Evolutionary conservation across 257 asterid genomes (phyloP).

Genomic region (Verbena officinalis): DNA sequence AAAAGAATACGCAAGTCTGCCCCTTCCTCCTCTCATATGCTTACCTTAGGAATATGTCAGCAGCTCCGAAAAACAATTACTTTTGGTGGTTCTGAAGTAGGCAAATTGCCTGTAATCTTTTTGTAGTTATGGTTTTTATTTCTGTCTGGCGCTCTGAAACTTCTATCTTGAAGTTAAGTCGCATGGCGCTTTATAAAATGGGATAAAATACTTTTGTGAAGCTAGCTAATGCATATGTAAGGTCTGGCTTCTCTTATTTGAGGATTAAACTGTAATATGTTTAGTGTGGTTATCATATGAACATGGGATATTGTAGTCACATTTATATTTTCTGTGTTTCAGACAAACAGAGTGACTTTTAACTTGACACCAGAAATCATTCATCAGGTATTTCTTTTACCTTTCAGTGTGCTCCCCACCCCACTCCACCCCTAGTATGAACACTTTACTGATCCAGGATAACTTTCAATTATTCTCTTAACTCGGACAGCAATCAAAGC

Average conservation of each 20-base stretch:
- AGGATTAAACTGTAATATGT: constrained; percentile 8
- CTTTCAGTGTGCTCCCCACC: constrained; percentile 19
- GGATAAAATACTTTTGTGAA: neutral
- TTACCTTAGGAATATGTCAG: neutral
- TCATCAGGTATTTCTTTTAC: constrained; percentile 72
- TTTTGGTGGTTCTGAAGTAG: constrained; percentile 14
- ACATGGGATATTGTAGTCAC: constrained; percentile 29
- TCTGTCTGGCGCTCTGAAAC: constrained; percentile 11
- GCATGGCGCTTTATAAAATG: constrained; percentile 9
- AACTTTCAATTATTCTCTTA: constrained; percentile 12
- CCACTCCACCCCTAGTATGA: constrained; percentile 9
- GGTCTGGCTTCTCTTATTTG: constrained; percentile 13
- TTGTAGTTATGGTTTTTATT: neutral
- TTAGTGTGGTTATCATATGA: constrained; percentile 1
- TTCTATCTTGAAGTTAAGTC: constrained; percentile 1
- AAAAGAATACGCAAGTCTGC: neutral
- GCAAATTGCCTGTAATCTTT: constrained; percentile 8
- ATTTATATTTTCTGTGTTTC: constrained; percentile 41
- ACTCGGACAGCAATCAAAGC: constrained; percentile 9
- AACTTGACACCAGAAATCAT: constrained; percentile 97
- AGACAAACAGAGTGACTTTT: constrained; percentile 95
- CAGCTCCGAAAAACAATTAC: neutral
- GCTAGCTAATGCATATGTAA: constrained; percentile 19
- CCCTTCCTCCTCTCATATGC: neutral
- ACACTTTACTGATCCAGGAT: constrained; percentile 19